These are phyloP conservation scores for Termitomyces sp. DNA, from an alignment of 768 basidiomycete genomes.

Conservation along the genomic window DNA sequence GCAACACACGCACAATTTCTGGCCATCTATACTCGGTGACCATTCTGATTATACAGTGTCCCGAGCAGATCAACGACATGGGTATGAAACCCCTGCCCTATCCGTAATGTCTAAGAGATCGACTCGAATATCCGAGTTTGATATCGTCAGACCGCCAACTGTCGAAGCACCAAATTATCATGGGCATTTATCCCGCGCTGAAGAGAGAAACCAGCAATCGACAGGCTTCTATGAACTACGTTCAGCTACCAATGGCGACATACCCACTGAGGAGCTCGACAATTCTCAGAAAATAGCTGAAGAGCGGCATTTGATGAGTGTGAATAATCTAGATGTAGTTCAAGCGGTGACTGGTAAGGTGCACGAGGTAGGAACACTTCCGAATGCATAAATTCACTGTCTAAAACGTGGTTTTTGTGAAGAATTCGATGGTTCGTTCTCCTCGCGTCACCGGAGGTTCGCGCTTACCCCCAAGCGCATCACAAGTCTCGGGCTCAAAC, in stretches of 20 bases:
- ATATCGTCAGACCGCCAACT: constrained; percentile 33
- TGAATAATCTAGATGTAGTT: not conserved
- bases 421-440: not conserved
- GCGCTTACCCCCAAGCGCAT: not conserved
- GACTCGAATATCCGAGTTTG: constrained; percentile 36
- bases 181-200: not conserved
- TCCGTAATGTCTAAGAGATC: constrained; percentile 32
- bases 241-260: not conserved
- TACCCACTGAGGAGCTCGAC: not conserved
- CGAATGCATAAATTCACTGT: not conserved
- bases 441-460: not conserved
- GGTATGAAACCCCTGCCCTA: constrained; percentile 17
- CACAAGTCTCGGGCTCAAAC: too few species aligned
- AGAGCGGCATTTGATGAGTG: not conserved
- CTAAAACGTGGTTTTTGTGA: not conserved
- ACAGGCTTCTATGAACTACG: not conserved
- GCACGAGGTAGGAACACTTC: not conserved
- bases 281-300: too few species aligned
- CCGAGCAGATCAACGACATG: not conserved
- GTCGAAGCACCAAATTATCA: constrained; percentile 2
- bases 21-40: not conserved
- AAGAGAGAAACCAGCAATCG: not conserved
- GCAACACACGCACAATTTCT: not conserved
- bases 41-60: not conserved
- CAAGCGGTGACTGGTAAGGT: not conserved